These are phyloP conservation scores for Pyricularia pennisetigena DNA, from an alignment of 2,329 filamentous ascomycete genomes.

Conservation along the genomic window DNA sequence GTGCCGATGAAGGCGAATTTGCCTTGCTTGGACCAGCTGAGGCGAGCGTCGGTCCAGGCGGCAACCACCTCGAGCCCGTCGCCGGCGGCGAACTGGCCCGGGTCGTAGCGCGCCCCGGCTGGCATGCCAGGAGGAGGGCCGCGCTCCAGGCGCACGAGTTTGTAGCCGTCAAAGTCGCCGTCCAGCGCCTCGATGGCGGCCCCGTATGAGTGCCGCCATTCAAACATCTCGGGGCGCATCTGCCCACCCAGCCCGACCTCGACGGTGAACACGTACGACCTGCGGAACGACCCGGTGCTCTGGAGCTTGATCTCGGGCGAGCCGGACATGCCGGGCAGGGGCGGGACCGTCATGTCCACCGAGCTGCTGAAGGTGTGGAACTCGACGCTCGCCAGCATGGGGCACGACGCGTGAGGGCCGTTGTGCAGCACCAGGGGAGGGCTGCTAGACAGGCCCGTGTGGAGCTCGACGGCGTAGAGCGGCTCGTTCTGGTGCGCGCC, in stretches of 20 bases:
- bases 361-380: slow-evolving; percentile 8
- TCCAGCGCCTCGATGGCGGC: slow-evolving; percentile 22
- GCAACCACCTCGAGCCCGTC: slow-evolving; percentile 33
- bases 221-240: slow-evolving; percentile 23
- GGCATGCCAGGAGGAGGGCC: slow-evolving; percentile 9
- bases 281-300: slow-evolving; percentile 8
- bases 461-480: slow-evolving; percentile 20
- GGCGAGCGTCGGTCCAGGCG: slow-evolving; percentile 17
- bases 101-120: slow-evolving; percentile 8
- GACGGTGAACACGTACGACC: slow-evolving; percentile 21
- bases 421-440: slow-evolving; percentile 23
- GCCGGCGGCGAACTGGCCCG: slow-evolving; percentile 14
- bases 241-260: slow-evolving; percentile 17
- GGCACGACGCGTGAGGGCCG: slow-evolving; percentile 16
- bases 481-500: slow-evolving; percentile 21
- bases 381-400: slow-evolving; percentile 18
- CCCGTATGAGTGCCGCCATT: slow-evolving; percentile 30
- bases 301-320: slow-evolving; percentile 2
- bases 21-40: slow-evolving; percentile 22
- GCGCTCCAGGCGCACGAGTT: slow-evolving; percentile 26
- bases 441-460: slow-evolving; percentile 15
- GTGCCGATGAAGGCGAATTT: slow-evolving; percentile 30
- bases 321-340: slow-evolving; percentile 10
- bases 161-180: slow-evolving; percentile 24
- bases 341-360: slow-evolving; percentile 20